Evolutionary conservation across 352 stramenopile species (phyloP).

Genomic region (Phytophthora tentaculata): DNA sequence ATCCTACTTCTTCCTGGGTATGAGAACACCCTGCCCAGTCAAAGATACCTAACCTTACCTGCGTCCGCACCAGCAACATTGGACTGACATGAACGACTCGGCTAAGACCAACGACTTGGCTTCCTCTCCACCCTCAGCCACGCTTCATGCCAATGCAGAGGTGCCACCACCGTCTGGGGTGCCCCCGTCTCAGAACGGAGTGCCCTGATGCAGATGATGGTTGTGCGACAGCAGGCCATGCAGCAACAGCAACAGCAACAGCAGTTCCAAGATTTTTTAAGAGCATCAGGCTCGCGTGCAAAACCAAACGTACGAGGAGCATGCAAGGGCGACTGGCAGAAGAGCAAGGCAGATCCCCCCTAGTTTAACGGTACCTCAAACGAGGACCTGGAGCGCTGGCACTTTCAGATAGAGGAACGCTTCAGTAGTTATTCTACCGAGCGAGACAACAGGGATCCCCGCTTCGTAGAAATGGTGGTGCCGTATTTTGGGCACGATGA

Average conservation of each 20-base stretch:
- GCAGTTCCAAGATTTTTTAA: constrained; percentile 8
- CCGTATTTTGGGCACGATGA: constrained; percentile 7
- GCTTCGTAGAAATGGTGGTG: constrained; percentile 12
- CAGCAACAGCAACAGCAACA: constrained; percentile 10
- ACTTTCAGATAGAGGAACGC: constrained; percentile 23
- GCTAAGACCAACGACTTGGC: not conserved
- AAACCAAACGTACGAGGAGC: constrained; percentile 8
- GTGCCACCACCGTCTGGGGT: not conserved
- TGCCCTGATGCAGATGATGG: constrained; percentile 22
- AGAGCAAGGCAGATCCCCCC: constrained; percentile 14
- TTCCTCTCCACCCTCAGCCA: not conserved
- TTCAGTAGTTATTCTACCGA: constrained; percentile 18
- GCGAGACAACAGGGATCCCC: constrained; percentile 1
- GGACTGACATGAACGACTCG: not conserved
- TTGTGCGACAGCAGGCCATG: constrained; percentile 11
- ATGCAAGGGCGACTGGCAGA: constrained; percentile 13
- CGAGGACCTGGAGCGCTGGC: constrained; percentile 20
- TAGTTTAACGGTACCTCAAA: constrained; percentile 20
- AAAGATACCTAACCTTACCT: not conserved
- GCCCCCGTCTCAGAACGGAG: too few species aligned
- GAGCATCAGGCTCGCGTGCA: constrained; percentile 12
- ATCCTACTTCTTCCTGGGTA: not conserved
- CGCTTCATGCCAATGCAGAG: not conserved
- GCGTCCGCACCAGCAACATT: not conserved
- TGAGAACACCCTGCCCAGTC: not conserved